Evolutionary conservation across 2,329 filamentous ascomycete species (phyloP).

Genomic region (Pseudogymnoascus sp.): DNA sequence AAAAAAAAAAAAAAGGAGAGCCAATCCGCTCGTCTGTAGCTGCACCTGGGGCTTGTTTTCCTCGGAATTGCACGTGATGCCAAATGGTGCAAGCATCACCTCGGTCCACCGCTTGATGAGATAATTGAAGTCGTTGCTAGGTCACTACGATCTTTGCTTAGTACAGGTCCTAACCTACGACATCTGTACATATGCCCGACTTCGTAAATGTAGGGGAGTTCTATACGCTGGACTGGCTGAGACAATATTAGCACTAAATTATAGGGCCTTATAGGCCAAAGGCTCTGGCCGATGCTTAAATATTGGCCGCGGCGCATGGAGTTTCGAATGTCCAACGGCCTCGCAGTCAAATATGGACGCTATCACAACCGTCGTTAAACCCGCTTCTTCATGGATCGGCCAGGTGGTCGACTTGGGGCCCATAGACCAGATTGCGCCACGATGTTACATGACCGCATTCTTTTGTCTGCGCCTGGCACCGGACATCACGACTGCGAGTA

Average conservation of each 20-base stretch:
- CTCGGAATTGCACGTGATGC: neutral
- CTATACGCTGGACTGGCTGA: neutral
- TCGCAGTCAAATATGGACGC: neutral
- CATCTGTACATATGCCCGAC: neutral
- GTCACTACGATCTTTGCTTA: neutral
- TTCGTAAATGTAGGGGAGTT: neutral
- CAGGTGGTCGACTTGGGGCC: conserved; percentile 1
- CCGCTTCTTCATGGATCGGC: neutral
- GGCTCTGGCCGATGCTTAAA: neutral
- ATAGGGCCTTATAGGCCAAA: neutral
- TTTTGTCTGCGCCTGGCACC: neutral
- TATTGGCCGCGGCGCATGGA: neutral
- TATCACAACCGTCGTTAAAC: neutral
- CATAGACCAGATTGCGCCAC: conserved; percentile 10
- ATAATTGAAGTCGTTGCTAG: neutral
- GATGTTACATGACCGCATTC: neutral
- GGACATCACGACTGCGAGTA: neutral
- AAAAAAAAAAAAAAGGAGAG: too few relatives aligned
- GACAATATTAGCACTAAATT: neutral
- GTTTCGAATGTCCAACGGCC: neutral
- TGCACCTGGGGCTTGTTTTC: neutral
- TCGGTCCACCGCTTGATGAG: neutral
- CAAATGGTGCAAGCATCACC: neutral
- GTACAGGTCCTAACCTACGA: neutral
- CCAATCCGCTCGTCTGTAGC: too few relatives aligned